Evolutionary conservation across 306 rosid species (phyloP).

Genomic region (Lagenaria siceraria): DNA sequence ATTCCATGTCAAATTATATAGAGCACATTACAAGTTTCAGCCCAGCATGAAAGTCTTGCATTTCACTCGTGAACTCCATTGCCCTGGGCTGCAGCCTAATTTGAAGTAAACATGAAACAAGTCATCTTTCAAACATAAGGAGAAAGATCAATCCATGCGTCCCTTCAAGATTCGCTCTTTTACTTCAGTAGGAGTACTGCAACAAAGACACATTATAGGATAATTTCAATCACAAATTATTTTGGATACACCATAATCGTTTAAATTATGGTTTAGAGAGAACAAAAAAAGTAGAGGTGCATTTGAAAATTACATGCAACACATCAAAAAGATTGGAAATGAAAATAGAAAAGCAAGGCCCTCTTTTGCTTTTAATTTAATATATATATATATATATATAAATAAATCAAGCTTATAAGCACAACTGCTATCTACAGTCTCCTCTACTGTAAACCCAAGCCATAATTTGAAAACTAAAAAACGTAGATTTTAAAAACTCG

Average conservation of each 20-base stretch:
- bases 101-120: background rate
- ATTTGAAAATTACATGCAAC: background rate
- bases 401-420: no score
- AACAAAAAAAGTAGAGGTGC: background rate
- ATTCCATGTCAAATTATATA: background rate
- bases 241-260: background rate
- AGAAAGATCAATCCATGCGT: conserved; percentile 64
- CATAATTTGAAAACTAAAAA: no score
- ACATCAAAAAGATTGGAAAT: background rate
- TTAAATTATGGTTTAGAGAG: background rate
- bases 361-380: no score
- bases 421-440: no score
- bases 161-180: conserved; percentile 91
- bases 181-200: conserved; percentile 91
- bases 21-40: background rate
- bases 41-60: conserved; percentile 1
- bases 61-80: background rate
- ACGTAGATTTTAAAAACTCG: background rate
- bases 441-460: background rate
- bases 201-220: conserved; percentile 5
- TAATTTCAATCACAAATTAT: background rate
- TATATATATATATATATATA: no score
- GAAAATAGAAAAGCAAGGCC: background rate
- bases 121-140: background rate
- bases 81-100: background rate